phyloP scores from a whole-genome alignment of 306 rosid genomes.

The Senna siamea region DNA sequence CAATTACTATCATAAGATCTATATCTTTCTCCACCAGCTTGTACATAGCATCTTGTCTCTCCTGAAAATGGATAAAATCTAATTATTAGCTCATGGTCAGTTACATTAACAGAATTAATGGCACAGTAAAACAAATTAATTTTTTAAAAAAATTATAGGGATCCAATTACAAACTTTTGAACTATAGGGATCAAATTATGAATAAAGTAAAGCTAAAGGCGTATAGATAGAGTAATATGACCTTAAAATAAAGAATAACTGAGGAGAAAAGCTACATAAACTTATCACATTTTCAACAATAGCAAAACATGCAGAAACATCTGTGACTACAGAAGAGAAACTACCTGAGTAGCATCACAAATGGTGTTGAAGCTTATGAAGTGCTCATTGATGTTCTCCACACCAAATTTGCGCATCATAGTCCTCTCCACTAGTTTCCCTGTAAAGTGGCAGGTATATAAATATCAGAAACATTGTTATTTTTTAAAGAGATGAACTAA shows the following conservation, averaged over 20 bases:
- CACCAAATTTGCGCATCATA: conserved; percentile 90
- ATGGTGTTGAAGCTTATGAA: conserved; percentile 96
- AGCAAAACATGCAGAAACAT: conserved; percentile 23
- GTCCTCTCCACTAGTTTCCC: conserved; percentile 88
- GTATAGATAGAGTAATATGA: too few species aligned
- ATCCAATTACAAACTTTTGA: too few species aligned
- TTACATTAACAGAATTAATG: too few species aligned
- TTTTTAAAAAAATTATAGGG: too few species aligned
- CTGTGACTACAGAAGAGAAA: conserved; percentile 27
- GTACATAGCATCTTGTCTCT: conserved; percentile 99
- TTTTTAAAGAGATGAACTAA: conserved; percentile 17
- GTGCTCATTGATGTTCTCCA: conserved; percentile 77
- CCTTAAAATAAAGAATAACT: too few species aligned
- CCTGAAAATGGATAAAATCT: conserved; percentile 52
- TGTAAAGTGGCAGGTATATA: conserved; percentile 42
- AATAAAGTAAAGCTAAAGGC: too few species aligned
- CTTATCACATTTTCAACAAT: conserved; percentile 9
- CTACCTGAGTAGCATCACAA: conserved; percentile 97
- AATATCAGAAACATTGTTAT: conserved; percentile 18
- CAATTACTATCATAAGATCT: conserved; percentile 87
- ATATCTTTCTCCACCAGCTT: conserved; percentile 83
- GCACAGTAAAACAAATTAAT: too few species aligned
- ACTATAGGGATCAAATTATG: too few species aligned
- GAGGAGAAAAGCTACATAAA: not conserved
- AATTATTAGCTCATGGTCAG: not conserved